These are phyloP conservation scores for Coemansia sp. DNA, from an alignment of 192 early-diverging fungal genomes.

Conservation along the genomic window DNA sequence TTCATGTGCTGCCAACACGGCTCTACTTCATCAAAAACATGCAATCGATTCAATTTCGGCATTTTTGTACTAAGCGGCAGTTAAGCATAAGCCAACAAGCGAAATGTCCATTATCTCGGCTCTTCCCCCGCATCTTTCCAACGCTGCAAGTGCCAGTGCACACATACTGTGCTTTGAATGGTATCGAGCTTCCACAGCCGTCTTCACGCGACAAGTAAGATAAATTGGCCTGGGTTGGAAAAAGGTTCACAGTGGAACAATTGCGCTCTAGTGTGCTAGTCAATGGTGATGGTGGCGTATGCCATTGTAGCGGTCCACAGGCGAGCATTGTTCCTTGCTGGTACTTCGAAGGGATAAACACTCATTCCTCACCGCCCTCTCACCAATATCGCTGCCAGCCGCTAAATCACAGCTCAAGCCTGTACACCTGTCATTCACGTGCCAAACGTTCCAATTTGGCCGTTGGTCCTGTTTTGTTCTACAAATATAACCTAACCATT, in stretches of 20 bases:
- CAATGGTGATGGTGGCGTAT: slow-evolving; percentile 1
- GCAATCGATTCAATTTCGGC: neutral
- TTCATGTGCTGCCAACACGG: neutral
- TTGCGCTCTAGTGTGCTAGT: neutral
- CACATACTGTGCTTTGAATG: neutral
- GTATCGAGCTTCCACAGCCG: neutral
- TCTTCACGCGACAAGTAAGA: neutral
- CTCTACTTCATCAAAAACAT: neutral
- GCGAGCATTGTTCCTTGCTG: neutral
- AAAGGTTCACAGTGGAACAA: slow-evolving; percentile 2
- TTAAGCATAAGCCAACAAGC: slow-evolving; percentile 8
- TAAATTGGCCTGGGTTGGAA: neutral
- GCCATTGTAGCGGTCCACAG: neutral
- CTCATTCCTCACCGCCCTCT: neutral
- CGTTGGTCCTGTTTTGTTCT: neutral
- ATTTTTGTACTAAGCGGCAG: neutral
- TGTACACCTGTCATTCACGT: neutral
- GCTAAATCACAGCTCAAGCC: neutral
- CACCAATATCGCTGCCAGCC: neutral
- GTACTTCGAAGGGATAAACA: neutral
- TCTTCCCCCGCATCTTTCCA: neutral
- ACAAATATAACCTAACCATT: neutral
- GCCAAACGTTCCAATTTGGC: neutral
- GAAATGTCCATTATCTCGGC: slow-evolving; percentile 1
- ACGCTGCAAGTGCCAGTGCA: neutral